Percentiles rank a stretch among this genome's conserved stretches.
Conservation (phyloP, 495 filamentous ascomycete species). For the Astrocystis sublimbata region DNA sequence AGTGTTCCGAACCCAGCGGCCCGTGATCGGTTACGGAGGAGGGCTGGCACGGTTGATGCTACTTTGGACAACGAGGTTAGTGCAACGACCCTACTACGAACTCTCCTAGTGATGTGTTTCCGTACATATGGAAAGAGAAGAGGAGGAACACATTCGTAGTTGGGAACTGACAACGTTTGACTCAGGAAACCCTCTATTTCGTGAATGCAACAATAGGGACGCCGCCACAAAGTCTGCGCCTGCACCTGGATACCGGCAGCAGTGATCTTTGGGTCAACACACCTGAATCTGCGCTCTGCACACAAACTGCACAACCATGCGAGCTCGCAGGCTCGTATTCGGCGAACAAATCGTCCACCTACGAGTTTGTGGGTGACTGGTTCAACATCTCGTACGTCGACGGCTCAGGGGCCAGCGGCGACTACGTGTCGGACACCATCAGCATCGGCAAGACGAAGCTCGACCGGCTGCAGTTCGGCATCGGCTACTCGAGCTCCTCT, state of each 20-base stretch:
- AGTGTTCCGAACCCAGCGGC: conserved; percentile 39
- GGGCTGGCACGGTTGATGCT: conserved; percentile 39
- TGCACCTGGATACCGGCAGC: conserved; percentile 82
- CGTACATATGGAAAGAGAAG: too few species aligned
- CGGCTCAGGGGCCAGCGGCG: conserved; percentile 74
- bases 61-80: conserved; percentile 52
- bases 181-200: conserved; percentile 65
- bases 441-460: conserved; percentile 64
- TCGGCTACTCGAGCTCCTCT: conserved; percentile 75
- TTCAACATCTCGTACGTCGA: conserved; percentile 96
- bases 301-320: conserved; percentile 49
- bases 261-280: conserved; percentile 90
- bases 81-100: neutral
- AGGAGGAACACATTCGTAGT: conserved; percentile 9
- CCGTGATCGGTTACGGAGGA: conserved; percentile 48
- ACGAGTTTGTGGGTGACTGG: conserved; percentile 68
- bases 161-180: neutral
- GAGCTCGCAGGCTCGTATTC: conserved; percentile 63
- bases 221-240: conserved; percentile 60
- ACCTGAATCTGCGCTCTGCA: conserved; percentile 62
- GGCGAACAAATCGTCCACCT: conserved; percentile 78
- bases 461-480: conserved; percentile 75
- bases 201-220: conserved; percentile 73
- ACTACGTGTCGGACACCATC: conserved; percentile 82
- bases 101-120: too few species aligned